phyloP scores from a whole-genome alignment of 306 rosid genomes.

The Prunus kanzakura region DNA sequence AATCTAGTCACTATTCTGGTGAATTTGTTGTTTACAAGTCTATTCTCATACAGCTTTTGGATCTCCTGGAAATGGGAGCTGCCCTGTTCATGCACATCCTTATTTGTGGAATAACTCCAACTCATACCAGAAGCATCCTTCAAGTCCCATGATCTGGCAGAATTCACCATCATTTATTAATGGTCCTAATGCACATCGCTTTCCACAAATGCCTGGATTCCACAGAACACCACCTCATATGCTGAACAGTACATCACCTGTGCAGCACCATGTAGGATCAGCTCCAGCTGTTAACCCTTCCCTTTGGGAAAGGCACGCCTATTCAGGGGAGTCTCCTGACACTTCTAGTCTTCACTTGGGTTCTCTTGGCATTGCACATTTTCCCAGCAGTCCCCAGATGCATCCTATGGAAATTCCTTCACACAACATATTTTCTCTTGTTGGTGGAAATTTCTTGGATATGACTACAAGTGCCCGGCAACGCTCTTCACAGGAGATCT shows the following conservation, averaged over 20 bases:
- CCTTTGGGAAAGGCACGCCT: constrained; percentile 68
- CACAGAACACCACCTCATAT: constrained; percentile 56
- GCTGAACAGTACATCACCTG: constrained; percentile 47
- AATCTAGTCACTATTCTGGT: neutral
- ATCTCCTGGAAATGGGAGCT: constrained; percentile 53
- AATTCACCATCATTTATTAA: constrained; percentile 63
- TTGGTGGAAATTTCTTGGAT: constrained; percentile 55
- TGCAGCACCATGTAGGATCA: constrained; percentile 71
- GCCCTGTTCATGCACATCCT: constrained; percentile 56
- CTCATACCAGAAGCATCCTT: constrained; percentile 63
- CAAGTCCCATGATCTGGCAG: constrained; percentile 57
- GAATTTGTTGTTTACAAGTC: constrained; percentile 16
- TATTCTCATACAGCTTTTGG: constrained; percentile 36
- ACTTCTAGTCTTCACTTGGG: constrained; percentile 59
- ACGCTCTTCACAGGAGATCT: constrained; percentile 56
- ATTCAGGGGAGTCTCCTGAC: constrained; percentile 68
- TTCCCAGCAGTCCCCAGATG: constrained; percentile 63
- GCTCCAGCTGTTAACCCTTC: constrained; percentile 76
- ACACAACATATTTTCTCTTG: constrained; percentile 60
- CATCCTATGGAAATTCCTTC: constrained; percentile 51
- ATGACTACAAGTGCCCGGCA: constrained; percentile 48
- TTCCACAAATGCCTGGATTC: constrained; percentile 60
- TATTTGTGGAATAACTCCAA: constrained; percentile 57
- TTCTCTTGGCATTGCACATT: constrained; percentile 65
- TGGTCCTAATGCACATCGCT: constrained; percentile 48